Percentiles rank a stretch among this genome's conserved stretches.
phyloP scores from a whole-genome alignment of 148 eudicot genomes.

The Chenopodium formosanum region DNA sequence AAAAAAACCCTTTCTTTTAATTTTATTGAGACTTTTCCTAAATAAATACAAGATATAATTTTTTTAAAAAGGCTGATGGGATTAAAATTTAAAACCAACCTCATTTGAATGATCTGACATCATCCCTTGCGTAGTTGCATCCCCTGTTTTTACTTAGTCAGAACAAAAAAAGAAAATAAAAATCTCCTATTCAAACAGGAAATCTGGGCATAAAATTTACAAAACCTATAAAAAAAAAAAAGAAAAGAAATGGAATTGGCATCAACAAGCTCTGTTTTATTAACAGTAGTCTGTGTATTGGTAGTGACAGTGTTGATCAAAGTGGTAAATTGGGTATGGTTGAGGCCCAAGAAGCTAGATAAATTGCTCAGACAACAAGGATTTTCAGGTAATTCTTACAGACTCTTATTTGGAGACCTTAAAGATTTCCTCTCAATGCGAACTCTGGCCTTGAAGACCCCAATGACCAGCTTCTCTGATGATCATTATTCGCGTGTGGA shows the following conservation, averaged over 20 bases:
- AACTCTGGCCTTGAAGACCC: conserved; percentile 11
- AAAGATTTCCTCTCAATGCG: conserved; percentile 19
- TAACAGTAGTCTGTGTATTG: neutral
- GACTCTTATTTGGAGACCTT: conserved; percentile 24
- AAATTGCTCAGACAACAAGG: conserved; percentile 26
- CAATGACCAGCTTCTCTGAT: conserved; percentile 21
- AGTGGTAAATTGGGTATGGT: neutral
- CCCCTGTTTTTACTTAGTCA: too few relatives aligned
- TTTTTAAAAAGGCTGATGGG: too few relatives aligned
- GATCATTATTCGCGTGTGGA: conserved; percentile 19
- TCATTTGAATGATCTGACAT: too few relatives aligned
- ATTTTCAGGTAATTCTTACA: conserved; percentile 25
- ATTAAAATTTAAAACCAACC: too few relatives aligned
- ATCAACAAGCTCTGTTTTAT: neutral
- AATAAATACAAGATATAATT: too few relatives aligned
- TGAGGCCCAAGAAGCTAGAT: conserved; percentile 26
- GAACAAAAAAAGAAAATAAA: too few relatives aligned
- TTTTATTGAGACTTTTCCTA: too few relatives aligned
- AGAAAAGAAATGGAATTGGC: neutral
- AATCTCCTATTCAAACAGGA: too few relatives aligned
- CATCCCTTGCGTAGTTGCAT: too few relatives aligned
- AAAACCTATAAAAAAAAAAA: too few relatives aligned
- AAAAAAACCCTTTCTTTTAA: too few relatives aligned
- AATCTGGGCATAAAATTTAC: too few relatives aligned
- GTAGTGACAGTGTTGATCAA: neutral